Base-by-base conservation (phyloP, 2,329 filamentous ascomycete species). In the Fusarium buharicum region DNA sequence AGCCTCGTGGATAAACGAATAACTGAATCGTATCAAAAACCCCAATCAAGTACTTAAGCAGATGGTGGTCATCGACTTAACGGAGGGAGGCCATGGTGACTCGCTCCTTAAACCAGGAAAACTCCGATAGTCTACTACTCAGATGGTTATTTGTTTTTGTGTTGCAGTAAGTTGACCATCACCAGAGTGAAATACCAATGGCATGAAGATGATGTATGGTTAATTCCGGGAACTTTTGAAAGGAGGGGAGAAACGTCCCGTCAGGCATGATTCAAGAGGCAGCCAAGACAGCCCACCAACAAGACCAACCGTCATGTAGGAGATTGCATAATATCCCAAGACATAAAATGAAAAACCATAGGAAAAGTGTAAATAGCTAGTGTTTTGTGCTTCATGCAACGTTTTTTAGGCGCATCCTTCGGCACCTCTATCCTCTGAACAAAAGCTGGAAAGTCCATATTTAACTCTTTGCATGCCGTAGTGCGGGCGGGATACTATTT, bases 31-130 rank as follows among this genome's bases (percentile, higher is more conserved):
- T 24, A 22, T 6, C 6, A 49, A 49, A 14, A 37, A 40, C 30
- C 13, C 30, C 14, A 44, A 39, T 50, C 47, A 53, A 65, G 28
- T 50, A 46, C 36, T 50, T 39, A 31, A 55, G 40, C 24, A 46
- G 39, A 37, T 58, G 51, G 62, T 62, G 58, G 61, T 59, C 62
- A 65, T 65, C 56, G 58, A 62, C 53, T 61, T 36, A 34, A 48
- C 45, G 46, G 46, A 38, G 58, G 36, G 47, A 44, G 39, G 33
- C 16, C 34, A 52, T n/a, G 45, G 54, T 64, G 62, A 59, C 57
- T 62, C 57, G 61, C 50, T 51, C 31, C 27, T 33, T 24, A 24
- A 58, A 20, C 28, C 20, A 65, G 61, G 48, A 28, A 62, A 55
- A 41, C 45, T 54, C 45, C 37, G 55, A 40, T 28, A 34, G 20